A percentile compares a stretch with the other conserved stretches of the same genome.
Conservation (phyloP, 2,329 filamentous ascomycete species). For the Curvularia lunata region DNA sequence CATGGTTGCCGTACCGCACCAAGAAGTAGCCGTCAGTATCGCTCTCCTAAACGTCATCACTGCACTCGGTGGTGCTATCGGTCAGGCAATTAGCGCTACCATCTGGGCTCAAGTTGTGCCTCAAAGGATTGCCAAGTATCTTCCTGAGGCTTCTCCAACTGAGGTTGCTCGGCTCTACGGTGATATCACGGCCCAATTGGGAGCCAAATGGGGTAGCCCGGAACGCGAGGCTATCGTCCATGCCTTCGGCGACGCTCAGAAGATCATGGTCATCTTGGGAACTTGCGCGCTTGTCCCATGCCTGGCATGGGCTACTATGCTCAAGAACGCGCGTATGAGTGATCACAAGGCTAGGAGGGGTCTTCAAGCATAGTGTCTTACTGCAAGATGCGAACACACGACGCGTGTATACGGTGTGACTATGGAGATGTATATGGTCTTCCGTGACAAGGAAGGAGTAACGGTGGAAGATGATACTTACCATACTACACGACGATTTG, state of each 20-base stretch:
- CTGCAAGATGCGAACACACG: not conserved
- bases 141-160: constrained; percentile 22
- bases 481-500: not conserved
- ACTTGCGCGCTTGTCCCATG: constrained; percentile 34
- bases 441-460: not conserved
- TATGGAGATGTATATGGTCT: not conserved
- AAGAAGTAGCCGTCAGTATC: constrained; percentile 24
- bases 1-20: constrained; percentile 28
- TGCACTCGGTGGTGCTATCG: constrained; percentile 57
- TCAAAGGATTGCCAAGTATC: constrained; percentile 20
- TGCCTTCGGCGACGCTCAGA: constrained; percentile 44
- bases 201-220: constrained; percentile 56
- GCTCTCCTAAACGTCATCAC: constrained; percentile 61
- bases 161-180: constrained; percentile 33
- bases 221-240: constrained; percentile 50
- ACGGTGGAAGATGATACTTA: not conserved
- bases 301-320: constrained; percentile 29
- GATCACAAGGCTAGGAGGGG: constrained; percentile 15
- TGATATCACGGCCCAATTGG: constrained; percentile 60
- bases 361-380: constrained; percentile 16
- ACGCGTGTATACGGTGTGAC: not conserved
- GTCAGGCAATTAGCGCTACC: constrained; percentile 62
- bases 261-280: constrained; percentile 39
- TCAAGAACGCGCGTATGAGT: constrained; percentile 30
- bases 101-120: constrained; percentile 68